Evolutionary conservation across 1,139 yeast species (phyloP), one percentile per base, ranked within the genome.

Genomic region (Wickerhamiella pararugosa): DNA sequence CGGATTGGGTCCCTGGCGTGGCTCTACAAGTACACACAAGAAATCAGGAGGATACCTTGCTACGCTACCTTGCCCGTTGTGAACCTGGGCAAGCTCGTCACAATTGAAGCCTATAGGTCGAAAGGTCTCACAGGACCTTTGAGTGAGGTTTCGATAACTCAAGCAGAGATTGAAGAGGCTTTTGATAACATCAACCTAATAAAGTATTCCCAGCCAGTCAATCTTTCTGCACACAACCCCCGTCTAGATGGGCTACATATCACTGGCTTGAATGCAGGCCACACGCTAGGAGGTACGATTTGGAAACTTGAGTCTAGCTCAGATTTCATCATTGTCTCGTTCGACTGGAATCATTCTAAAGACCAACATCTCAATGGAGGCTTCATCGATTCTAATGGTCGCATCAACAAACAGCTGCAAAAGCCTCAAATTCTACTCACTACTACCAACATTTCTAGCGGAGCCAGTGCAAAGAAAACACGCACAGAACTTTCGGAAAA

Each of bases 311-410:
- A 74, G 43, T 76, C 76, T 49, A 76, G 80, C 50, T 71, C 79
- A 26, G 96, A 90, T 50, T 80, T 79, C 48, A 66, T 86, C 11
- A 67, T 90, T 3, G 84, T 86, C 59, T 94, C 96, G 0, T 90
- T 93, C 4, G 77, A 83, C 39, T 90, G 98, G 97, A 87, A 87
- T 57, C 98, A 90, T 58, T 79, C 96, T 1, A 76, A 76, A 48
- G 97, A 90, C 54, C 72, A 83, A 0, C 87, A 86, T 53, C 64
- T 90, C 44, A 81, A 80, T 52, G 90, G 96, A n/a, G 75, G 79
- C 10, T 69, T 86, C 42, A 61, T 81, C 39, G 73, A 70, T 45
- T 56, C 59, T 5, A 58, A 58, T 30, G 76, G 75, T 15, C 66
- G 71, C 42, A 76, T 90, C 0, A 61, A 74, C n/a, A 70, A 80